Evolutionary conservation across 2,329 filamentous ascomycete species (phyloP).

Genomic region (Beauveria sp.): DNA sequence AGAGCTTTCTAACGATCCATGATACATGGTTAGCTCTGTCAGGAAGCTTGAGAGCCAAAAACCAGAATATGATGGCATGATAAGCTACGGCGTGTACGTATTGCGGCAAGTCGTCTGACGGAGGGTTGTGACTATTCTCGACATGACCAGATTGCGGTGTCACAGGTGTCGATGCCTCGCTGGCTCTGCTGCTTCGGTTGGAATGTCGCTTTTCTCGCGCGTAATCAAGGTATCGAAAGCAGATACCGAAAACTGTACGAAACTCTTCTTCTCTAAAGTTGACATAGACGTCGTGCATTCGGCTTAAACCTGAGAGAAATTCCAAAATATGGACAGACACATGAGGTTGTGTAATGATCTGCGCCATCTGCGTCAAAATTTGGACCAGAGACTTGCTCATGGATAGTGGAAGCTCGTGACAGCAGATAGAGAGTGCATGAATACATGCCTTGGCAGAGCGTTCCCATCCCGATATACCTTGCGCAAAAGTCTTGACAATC

Average conservation of each 20-base stretch:
- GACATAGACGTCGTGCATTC: slow-evolving; percentile 74
- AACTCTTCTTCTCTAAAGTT: slow-evolving; percentile 91
- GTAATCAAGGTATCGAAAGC: slow-evolving; percentile 86
- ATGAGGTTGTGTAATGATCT: slow-evolving; percentile 88
- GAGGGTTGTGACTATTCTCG: slow-evolving; percentile 19
- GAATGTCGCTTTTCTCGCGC: slow-evolving; percentile 59
- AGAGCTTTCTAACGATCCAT: slow-evolving; percentile 85
- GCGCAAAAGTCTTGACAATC: slow-evolving; percentile 76
- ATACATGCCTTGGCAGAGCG: slow-evolving; percentile 88
- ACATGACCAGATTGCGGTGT: slow-evolving; percentile 14
- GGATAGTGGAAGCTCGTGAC: slow-evolving; percentile 83
- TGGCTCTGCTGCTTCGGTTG: slow-evolving; percentile 36
- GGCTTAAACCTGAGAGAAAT: slow-evolving; percentile 83
- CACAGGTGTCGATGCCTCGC: slow-evolving; percentile 31
- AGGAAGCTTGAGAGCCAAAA: slow-evolving; percentile 76
- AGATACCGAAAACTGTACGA: slow-evolving; percentile 89
- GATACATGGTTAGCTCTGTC: slow-evolving; percentile 78
- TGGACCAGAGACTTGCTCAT: slow-evolving; percentile 78
- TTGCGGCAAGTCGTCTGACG: slow-evolving; percentile 70
- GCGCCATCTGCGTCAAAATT: slow-evolving; percentile 87
- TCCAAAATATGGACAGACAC: slow-evolving; percentile 93
- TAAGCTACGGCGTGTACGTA: slow-evolving; percentile 93
- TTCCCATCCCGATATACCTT: slow-evolving; percentile 77
- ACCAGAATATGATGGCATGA: slow-evolving; percentile 96
- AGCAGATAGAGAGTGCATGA: slow-evolving; percentile 89